phyloP scores from a whole-genome alignment of 345 rosid genomes.

The Citrus mangshanensis region DNA sequence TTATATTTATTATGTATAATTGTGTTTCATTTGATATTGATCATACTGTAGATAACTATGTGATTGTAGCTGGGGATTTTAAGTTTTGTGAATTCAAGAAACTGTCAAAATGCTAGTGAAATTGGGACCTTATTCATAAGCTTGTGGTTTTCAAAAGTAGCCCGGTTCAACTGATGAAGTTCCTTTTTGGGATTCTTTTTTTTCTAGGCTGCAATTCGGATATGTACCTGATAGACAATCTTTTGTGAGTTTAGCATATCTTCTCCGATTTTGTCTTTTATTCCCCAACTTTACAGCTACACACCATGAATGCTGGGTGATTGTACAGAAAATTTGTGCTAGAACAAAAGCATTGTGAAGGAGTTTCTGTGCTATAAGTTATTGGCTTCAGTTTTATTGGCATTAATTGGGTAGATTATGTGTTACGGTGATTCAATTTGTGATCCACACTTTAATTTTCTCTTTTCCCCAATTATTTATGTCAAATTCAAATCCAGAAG shows the following conservation, averaged over 20 bases:
- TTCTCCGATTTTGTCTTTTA: neutral
- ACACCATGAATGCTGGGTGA: neutral
- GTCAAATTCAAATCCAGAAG: neutral
- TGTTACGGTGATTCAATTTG: neutral
- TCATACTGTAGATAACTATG: neutral
- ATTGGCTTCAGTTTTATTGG: neutral
- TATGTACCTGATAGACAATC: neutral
- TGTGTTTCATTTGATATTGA: neutral
- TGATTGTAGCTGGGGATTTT: neutral
- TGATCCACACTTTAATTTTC: neutral
- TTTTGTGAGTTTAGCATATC: neutral
- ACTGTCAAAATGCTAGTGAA: neutral
- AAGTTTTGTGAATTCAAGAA: neutral
- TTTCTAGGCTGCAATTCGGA: neutral
- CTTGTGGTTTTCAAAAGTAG: neutral
- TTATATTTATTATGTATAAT: neutral
- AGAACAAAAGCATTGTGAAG: no score
- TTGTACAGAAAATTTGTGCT: no score
- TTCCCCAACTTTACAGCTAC: neutral
- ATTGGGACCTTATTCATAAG: neutral
- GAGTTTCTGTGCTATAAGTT: no score
- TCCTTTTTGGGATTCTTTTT: neutral
- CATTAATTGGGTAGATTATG: neutral
- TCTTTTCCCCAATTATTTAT: neutral
- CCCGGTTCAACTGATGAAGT: neutral